Evolutionary conservation across 257 asterid species (phyloP).

Genomic region (Fraxinus cuspidata): DNA sequence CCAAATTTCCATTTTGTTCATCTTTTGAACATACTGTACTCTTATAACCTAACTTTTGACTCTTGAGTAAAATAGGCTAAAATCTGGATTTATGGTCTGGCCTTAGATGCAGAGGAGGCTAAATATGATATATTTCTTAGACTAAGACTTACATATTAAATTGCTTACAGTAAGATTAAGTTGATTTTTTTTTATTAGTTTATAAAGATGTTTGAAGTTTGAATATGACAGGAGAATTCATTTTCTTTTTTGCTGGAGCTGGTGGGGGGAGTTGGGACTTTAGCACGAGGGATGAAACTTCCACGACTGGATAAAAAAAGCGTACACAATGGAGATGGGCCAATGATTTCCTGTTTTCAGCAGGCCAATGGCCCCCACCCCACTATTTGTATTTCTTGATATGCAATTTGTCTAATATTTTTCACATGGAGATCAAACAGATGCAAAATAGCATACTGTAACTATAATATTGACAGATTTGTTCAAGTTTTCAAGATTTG

Average conservation of each 20-base stretch:
- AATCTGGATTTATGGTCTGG: too few species aligned
- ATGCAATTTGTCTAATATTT: neutral
- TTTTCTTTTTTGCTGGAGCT: neutral
- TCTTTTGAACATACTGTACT: too few species aligned
- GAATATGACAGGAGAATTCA: neutral
- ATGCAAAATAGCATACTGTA: neutral
- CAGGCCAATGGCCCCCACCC: neutral
- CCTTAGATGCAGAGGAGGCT: too few species aligned
- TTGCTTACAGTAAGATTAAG: neutral
- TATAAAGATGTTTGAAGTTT: neutral
- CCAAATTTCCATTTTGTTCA: too few species aligned
- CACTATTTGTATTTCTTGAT: neutral
- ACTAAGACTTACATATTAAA: neutral
- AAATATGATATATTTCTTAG: too few species aligned
- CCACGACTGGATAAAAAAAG: slow-evolving; percentile 1
- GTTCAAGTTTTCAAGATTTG: neutral
- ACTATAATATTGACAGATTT: too few species aligned
- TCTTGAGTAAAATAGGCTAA: too few species aligned
- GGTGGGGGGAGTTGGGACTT: neutral
- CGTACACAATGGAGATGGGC: neutral
- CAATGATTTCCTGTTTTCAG: neutral
- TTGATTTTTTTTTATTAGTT: neutral
- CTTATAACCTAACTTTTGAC: too few species aligned
- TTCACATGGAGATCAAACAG: neutral
- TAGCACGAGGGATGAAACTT: slow-evolving; percentile 13